Evolutionary conservation across 176 grass and related monocot genomes (phyloP).

Genomic region (Pontederia crassipes): DNA sequence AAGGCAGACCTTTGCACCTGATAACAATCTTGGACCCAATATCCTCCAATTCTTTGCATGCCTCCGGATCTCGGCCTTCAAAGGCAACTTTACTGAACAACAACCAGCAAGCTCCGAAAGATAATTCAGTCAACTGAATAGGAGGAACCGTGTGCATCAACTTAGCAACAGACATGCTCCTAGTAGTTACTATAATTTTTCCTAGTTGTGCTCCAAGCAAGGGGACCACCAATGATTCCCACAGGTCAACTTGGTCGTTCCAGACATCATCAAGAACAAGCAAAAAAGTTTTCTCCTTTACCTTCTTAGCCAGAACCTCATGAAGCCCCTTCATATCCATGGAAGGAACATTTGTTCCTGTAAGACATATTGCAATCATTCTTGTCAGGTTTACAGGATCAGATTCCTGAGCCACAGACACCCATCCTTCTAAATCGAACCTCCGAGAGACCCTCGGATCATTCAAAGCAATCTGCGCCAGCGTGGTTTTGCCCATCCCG

Average conservation of each 20-base stretch:
- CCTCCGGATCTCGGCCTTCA: background rate
- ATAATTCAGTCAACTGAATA: slow-evolving; percentile 16
- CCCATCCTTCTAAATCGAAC: slow-evolving; percentile 24
- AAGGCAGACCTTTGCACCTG: slow-evolving; percentile 23
- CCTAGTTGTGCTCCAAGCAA: background rate
- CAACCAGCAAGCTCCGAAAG: slow-evolving; percentile 13
- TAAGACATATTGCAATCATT: slow-evolving; percentile 16
- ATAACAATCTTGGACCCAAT: slow-evolving; percentile 20
- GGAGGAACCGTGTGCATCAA: slow-evolving; percentile 24
- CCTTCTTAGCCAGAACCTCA: slow-evolving; percentile 8
- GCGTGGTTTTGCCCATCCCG: slow-evolving; percentile 13
- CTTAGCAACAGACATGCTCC: slow-evolving; percentile 14
- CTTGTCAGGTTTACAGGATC: slow-evolving; percentile 19
- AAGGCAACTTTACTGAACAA: slow-evolving; percentile 10
- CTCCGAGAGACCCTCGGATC: slow-evolving; percentile 3
- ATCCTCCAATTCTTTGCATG: slow-evolving; percentile 11
- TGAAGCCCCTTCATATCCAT: slow-evolving; percentile 21
- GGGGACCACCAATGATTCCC: slow-evolving; percentile 10
- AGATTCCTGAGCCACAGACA: slow-evolving; percentile 25
- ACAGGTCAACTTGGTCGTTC: slow-evolving; percentile 20
- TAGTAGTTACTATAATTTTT: slow-evolving; percentile 27
- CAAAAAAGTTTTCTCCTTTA: slow-evolving; percentile 19
- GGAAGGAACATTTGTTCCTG: slow-evolving; percentile 9
- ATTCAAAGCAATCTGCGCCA: slow-evolving; percentile 34
- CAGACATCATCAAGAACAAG: slow-evolving; percentile 36